These are phyloP conservation scores for Fusarium sacchari DNA, from an alignment of 2,329 filamentous ascomycete genomes.

Conservation along the genomic window DNA sequence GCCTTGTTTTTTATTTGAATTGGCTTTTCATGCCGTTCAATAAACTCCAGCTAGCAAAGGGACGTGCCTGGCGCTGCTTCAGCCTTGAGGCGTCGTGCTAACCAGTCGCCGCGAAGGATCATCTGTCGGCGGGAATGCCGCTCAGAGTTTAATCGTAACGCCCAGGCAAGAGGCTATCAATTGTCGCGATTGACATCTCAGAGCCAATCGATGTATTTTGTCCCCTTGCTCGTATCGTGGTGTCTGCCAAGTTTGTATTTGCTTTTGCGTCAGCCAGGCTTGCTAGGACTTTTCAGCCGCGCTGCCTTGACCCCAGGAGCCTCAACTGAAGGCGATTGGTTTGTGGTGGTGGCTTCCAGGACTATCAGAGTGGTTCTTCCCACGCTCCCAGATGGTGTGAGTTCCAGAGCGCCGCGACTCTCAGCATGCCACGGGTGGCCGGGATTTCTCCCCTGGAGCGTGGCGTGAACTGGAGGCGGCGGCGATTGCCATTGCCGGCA, in stretches of 20 bases:
- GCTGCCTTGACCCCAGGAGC: conserved; percentile 14
- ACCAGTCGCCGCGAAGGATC: conserved; percentile 8
- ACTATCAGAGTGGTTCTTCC: conserved; percentile 3
- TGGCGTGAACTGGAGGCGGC: conserved; percentile 25
- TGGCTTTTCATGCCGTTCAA: conserved; percentile 16
- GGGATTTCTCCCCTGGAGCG: conserved; percentile 14
- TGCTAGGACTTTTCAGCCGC: conserved; percentile 22
- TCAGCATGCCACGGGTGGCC: conserved; percentile 14
- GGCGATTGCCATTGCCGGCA: conserved; percentile 27
- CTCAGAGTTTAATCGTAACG: conserved; percentile 18
- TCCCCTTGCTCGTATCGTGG: neutral
- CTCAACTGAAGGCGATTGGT: conserved; percentile 11
- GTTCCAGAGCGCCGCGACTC: conserved; percentile 7
- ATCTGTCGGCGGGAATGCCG: conserved; percentile 22
- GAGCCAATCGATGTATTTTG: neutral
- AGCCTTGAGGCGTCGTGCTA: conserved; percentile 12
- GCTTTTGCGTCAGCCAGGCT: conserved; percentile 5
- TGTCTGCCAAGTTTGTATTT: neutral
- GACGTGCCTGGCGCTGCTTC: conserved; percentile 34
- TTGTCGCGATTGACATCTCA: neutral
- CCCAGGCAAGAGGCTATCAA: neutral
- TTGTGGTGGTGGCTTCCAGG: conserved; percentile 8
- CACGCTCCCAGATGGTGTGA: conserved; percentile 16
- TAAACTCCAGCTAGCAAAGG: conserved; percentile 22
- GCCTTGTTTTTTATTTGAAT: conserved; percentile 14